Evolutionary conservation across 2,329 filamentous ascomycete species (phyloP), one percentile per base, ranked within the genome.

Genomic region (Fusarium xylarioides): DNA sequence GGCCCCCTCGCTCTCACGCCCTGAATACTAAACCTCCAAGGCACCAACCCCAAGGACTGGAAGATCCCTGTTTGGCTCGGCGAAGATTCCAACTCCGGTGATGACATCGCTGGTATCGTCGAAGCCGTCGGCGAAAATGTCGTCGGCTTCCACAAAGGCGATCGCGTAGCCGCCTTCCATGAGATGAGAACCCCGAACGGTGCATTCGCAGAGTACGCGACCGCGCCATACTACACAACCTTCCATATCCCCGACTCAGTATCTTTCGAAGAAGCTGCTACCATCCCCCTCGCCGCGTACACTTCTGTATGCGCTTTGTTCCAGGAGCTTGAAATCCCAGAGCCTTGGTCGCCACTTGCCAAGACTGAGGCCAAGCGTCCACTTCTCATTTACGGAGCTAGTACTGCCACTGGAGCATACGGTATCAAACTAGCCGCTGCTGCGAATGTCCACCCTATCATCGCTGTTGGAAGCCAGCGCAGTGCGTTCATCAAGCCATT

Each of bases 151-250:
- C 52, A 62, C 4, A 52, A 63, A 12, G 86, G 85, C 21, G 85
- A 87, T 64, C 81, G 86, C 35, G 86, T 87, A 30, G 84, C 83
- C 1, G 84, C 83, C 1, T 86, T 86, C 57, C 85, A 87, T 62
- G 81, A 88, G 69, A 90, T 91, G 84, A 73, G 80, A 47, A 80
- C 81, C 1, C 82, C 85, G 0, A 77, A 84, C 40, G 90, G 90
- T 5, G 85, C 83, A 12, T 92, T 86, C 68, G 90, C 90, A 7
- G 89, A 91, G 75, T 92, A 91, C 71, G 87, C 89, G 6, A 80
- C 91, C 16, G 85, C 86, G 0, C 86, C 83, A 80, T 83, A 85
- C 38, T 83, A 87, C 73, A 88, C 88, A 0, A 90, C 89, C 0
- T 90, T 91, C 75, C 86, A 86, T 71, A 81, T 90, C 23, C 86